A percentile compares a stretch with the other conserved stretches of the same genome.
These are phyloP conservation scores for Fusarium albidum DNA, from an alignment of 2,329 filamentous ascomycete genomes.

Conservation along the genomic window DNA sequence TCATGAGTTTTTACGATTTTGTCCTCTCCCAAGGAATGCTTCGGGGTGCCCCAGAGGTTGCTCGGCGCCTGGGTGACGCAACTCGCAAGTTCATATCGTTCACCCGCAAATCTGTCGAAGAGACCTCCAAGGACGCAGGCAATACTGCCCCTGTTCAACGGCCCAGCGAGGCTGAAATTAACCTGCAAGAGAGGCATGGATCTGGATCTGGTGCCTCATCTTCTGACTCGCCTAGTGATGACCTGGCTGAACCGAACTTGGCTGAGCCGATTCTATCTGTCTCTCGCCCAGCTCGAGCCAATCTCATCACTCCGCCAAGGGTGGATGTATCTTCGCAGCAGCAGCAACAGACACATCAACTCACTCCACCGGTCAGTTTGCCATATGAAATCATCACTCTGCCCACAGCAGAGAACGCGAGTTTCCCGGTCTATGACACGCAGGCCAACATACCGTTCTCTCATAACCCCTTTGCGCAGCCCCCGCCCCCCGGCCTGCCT, in stretches of 20 bases:
- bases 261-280: background rate
- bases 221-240: conserved; percentile 16
- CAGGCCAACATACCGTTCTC: conserved; percentile 29
- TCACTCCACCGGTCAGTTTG: conserved; percentile 28
- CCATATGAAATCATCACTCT: conserved; percentile 60
- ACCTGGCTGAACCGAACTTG: background rate
- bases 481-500: conserved; percentile 48
- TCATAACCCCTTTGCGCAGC: conserved; percentile 19
- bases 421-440: conserved; percentile 54
- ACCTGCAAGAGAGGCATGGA: conserved; percentile 4
- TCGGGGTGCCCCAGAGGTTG: conserved; percentile 63
- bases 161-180: background rate
- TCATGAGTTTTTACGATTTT: conserved; percentile 72
- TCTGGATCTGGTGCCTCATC: conserved; percentile 14
- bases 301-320: conserved; percentile 19
- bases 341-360: conserved; percentile 3
- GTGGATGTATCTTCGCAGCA: conserved; percentile 18
- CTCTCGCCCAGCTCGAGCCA: conserved; percentile 3
- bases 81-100: conserved; percentile 67
- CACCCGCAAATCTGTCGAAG: conserved; percentile 55
- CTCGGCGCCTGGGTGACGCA: conserved; percentile 62
- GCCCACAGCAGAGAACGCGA: conserved; percentile 61
- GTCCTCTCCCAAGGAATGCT: conserved; percentile 66
- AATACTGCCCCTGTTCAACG: background rate
- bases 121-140: conserved; percentile 13